These are phyloP conservation scores for Aurantiochytrium sp. DNA, from an alignment of 108 stramenopile genomes.

Conservation along the genomic window DNA sequence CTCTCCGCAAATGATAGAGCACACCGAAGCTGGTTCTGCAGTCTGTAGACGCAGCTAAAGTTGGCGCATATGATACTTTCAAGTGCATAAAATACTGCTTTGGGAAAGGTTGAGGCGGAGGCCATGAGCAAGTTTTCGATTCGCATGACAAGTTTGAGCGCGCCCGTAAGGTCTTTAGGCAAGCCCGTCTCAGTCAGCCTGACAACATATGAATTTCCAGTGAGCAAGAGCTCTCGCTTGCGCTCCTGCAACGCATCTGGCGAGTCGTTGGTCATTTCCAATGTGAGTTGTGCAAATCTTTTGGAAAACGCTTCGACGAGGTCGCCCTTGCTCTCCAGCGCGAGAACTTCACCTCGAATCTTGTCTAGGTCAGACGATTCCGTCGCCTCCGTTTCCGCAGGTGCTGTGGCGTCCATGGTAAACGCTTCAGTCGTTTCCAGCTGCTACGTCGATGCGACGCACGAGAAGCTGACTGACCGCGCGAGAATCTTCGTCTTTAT, in stretches of 20 bases:
- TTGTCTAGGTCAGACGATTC: too few species aligned
- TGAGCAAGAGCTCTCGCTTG: neutral
- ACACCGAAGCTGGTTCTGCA: neutral
- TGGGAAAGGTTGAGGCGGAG: neutral
- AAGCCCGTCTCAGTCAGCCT: neutral
- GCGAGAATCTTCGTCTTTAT: too few species aligned
- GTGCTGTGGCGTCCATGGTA: too few species aligned
- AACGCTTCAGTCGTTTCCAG: too few species aligned
- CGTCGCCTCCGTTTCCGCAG: too few species aligned
- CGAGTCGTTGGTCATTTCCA: neutral
- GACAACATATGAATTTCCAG: neutral
- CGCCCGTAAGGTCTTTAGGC: neutral
- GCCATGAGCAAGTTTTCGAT: neutral
- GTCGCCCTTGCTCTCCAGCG: too few species aligned
- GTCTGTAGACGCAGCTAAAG: neutral
- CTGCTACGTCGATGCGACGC: too few species aligned
- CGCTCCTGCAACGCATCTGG: neutral
- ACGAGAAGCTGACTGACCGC: too few species aligned
- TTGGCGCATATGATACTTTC: neutral
- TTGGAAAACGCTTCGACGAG: neutral
- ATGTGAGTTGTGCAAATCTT: neutral
- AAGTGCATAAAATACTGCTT: neutral
- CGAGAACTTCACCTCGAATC: too few species aligned
- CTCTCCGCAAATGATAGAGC: neutral
- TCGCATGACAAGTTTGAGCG: neutral